phyloP scores from a whole-genome alignment of 345 rosid genomes.

The Pistacia atlantica region DNA sequence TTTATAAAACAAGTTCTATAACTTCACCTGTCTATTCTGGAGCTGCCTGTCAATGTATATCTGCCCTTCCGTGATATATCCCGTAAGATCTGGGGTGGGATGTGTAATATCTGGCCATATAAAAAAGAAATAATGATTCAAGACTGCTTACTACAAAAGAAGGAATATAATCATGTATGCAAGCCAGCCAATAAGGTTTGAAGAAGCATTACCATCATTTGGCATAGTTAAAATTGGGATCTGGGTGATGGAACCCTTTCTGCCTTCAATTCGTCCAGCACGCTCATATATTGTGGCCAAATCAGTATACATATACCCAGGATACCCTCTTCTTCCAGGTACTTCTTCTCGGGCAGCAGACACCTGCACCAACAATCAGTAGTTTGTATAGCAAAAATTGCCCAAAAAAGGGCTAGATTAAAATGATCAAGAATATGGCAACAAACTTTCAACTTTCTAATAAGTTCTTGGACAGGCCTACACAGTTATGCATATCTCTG shows the following conservation, averaged over 20 bases:
- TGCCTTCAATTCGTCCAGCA: constrained; percentile 97
- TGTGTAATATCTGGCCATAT: constrained; percentile 82
- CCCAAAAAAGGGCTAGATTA: not conserved
- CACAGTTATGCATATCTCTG: not conserved
- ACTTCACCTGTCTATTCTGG: constrained; percentile 73
- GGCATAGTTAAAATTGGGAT: constrained; percentile 99
- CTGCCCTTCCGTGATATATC: constrained; percentile 98
- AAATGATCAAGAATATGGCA: not conserved
- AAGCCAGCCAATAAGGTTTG: constrained; percentile 7
- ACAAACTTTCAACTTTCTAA: not conserved
- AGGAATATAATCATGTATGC: not conserved
- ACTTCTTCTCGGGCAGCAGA: constrained; percentile 99
- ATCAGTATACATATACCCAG: constrained; percentile 99
- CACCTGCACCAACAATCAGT: constrained; percentile 56
- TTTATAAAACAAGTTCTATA: not conserved
- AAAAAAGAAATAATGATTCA: not conserved
- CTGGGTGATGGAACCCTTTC: constrained; percentile 97
- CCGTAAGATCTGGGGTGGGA: constrained; percentile 99
- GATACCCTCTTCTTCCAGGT: constrained; percentile 99
- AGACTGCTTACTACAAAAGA: constrained; percentile 12
- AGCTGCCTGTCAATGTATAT: constrained; percentile 89
- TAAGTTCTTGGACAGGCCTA: not conserved
- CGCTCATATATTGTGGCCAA: constrained; percentile 97
- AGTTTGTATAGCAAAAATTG: constrained; percentile 10
- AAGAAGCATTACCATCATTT: constrained; percentile 70